Evolutionary conservation across 208 protist species (phyloP), one percentile per base, ranked within the genome.

Genomic region (Crithidia fasciculata): DNA sequence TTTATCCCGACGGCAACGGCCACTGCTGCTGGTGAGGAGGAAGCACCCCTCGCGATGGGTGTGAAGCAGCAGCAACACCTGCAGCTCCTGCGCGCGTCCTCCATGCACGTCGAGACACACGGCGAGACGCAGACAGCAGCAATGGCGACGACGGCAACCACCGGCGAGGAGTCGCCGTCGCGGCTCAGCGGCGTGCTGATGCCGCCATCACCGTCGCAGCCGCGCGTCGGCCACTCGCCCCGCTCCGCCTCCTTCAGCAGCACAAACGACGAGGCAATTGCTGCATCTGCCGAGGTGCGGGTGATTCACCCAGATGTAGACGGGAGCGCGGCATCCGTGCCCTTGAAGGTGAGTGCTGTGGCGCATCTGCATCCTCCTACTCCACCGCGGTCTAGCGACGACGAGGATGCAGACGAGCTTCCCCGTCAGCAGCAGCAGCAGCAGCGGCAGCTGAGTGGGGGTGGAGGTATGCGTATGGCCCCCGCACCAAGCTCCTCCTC

Each of bases 191-290:
- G 43, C 4, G 28, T 71, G 2, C 54, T 80, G 45, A 80, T 80
- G 74, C 74, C 74, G 4, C 74, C 74, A 8, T 80, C 67, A 12
- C 74, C 74, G 62, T 74, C 74, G 55, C 69, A 74, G 69, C 68
- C 67, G 15, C 68, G 74, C 7, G 62, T 18, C 19, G 16, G 36
- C n/a, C 68, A 55, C 7, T 73, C 68, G 10, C 68, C 68, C 2
- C 56, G 49, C 58, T 55, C 68, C 0, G 39, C 43, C n/a, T 70
- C 65, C 4, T 9, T 70, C 8, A 19, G 40, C 18, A 70, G 65
- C 53, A 70, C 28, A 28, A 28, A 28, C 28, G 28, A 28, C 28
- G 28, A 28, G 28, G 28, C 28, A 28, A 28, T 2, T 28, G 28
- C 28, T 28, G 28, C 28, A 28, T 28, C 28, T 28, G 52, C 40